Evolutionary conservation across 225 moss, liverwort and hornwort species (phyloP), one percentile per base, ranked within the genome.

Genomic region (Antitrichia curtipendula): DNA sequence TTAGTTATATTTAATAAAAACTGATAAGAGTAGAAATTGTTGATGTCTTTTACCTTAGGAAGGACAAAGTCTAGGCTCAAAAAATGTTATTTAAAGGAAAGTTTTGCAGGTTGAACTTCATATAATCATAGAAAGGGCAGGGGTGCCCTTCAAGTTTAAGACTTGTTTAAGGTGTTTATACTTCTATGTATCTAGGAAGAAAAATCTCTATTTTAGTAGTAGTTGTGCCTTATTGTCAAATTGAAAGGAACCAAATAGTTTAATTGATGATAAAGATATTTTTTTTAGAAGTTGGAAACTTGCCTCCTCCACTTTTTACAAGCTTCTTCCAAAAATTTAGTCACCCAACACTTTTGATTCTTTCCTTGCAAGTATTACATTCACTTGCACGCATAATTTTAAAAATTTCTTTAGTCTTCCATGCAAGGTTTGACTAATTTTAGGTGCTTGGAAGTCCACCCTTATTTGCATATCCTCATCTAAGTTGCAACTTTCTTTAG

Each of bases 111-210:
- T 3, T 21, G 2, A 8, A n/a, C 11, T 10, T 65, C 3, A 65
- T n/a, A 0, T 2, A 4, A 0, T n/a, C n/a, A n/a, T n/a, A n/a
- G n/a, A n/a, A n/a, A n/a, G 6, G 3, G 0, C 20, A 65, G 11
- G 1, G 21, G 10, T 20, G 12, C 11, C 21, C 7, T n/a, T n/a
- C 3, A n/a, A 65, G 21, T 12, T 21, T n/a, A 65, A 65, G 11
- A 6, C 21, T 2, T 6, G 20, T 2, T n/a, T n/a, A 12, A 36
- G 4, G n/a, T n/a, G 4, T 66, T 65, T 66, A 66, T 0, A 22
- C 12, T n/a, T n/a, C 7, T 66, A 21, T 66, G n/a, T n/a, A 4
- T n/a, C 0, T 36, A 36, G 19, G 9, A 4, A 7, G 21, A 12
- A 5, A 18, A n/a, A n/a, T 36, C 18, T 60, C 5, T 5, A 66